phyloP scores from a whole-genome alignment of 768 basidiomycete species.

The Nidularia pulvinata region DNA sequence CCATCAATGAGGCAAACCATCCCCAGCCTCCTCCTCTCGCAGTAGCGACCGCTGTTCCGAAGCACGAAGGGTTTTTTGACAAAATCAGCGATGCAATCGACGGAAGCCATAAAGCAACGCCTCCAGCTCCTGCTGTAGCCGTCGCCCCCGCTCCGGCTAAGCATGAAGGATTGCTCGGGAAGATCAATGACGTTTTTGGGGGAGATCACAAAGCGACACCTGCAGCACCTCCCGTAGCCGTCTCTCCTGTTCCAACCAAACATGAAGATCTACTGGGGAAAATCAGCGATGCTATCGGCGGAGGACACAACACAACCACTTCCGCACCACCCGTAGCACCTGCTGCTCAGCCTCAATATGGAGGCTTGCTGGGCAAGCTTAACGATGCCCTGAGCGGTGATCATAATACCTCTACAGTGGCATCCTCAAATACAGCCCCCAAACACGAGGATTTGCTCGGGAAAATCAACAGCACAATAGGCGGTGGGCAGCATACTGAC shows the following conservation, averaged over 20 bases:
- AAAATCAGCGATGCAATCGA: background rate
- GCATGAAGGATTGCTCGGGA: background rate
- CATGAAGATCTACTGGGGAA: slow-evolving; percentile 2
- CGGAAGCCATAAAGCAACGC: background rate
- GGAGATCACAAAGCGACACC: background rate
- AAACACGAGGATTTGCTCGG: too few species aligned
- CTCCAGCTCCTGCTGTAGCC: background rate
- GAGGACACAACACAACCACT: background rate
- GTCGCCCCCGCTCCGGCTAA: background rate
- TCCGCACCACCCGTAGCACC: background rate
- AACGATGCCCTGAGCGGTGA: slow-evolving; percentile 3
- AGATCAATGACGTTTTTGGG: background rate
- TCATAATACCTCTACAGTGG: background rate
- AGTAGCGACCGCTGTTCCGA: background rate
- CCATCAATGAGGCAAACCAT: background rate
- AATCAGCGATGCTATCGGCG: slow-evolving; percentile 4
- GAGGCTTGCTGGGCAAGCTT: slow-evolving; percentile 4
- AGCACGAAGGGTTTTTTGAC: background rate
- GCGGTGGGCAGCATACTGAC: too few species aligned
- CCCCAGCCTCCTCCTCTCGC: background rate
- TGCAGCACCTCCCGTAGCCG: background rate
- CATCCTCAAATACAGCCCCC: too few species aligned
- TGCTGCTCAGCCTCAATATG: background rate
- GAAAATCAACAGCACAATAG: too few species aligned
- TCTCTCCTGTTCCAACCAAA: too few species aligned